These are phyloP conservation scores for Myriosclerotinia duriaeana DNA, from an alignment of 2,329 filamentous ascomycete genomes.

Conservation along the genomic window DNA sequence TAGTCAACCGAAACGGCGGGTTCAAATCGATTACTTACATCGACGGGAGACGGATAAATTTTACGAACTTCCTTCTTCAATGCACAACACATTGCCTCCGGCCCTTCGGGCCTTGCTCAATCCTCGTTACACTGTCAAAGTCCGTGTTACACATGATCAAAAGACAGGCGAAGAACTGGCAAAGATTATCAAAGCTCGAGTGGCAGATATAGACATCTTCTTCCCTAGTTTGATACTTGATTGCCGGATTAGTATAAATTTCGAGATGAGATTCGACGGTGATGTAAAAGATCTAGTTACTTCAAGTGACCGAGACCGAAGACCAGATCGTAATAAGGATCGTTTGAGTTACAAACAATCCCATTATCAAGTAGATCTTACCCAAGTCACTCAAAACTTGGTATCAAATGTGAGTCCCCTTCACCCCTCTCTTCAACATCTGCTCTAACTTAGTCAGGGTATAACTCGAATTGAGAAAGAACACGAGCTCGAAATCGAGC, in stretches of 20 bases:
- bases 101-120: conserved; percentile 62
- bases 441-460: conserved; percentile 28
- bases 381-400: conserved; percentile 85
- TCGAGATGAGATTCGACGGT: conserved; percentile 87
- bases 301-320: conserved; percentile 42
- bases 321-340: conserved; percentile 76
- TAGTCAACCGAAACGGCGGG: conserved; percentile 44
- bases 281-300: conserved; percentile 54
- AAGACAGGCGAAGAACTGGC: conserved; percentile 68
- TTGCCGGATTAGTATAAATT: conserved; percentile 89
- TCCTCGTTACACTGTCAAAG: conserved; percentile 56
- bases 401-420: conserved; percentile 37
- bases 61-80: conserved; percentile 66
- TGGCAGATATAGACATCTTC: conserved; percentile 84
- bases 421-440: too few species aligned
- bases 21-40: conserved; percentile 77
- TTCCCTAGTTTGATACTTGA: conserved; percentile 78
- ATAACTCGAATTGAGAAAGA: conserved; percentile 54
- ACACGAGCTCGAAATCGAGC: conserved; percentile 79
- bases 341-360: conserved; percentile 87
- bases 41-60: conserved; percentile 81
- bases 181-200: conserved; percentile 88
- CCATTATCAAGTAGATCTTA: conserved; percentile 87
- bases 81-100: conserved; percentile 61
- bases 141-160: conserved; percentile 76